Base-by-base conservation (phyloP, 176 grass and related monocot genomes). In the Pontederia crassipes region DNA sequence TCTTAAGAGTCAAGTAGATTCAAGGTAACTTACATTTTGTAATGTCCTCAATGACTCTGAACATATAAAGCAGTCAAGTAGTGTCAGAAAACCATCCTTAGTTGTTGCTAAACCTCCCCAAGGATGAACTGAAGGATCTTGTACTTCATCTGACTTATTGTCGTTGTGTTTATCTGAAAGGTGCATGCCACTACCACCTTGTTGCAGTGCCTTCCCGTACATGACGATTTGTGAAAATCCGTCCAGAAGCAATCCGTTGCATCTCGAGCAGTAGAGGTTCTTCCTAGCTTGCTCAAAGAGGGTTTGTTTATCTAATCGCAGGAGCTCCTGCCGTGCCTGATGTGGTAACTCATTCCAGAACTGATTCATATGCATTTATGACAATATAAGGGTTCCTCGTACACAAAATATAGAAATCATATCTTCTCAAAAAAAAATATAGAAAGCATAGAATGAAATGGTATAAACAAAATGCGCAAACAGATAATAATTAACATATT, bases 181-280 rank as follows among this genome's bases (percentile, higher is more conserved):
- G 15, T 10, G 54, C 20, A 3, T n/a, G 9, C 16, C 16, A 56
- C n/a, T 10, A 18, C 14, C 54, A 6, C 11, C 54, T 18, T 56
- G 54, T 9, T 54, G 14, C 12, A 54, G 2, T 18, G 9, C 54
- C 12, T 18, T 18, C 9, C 54, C 16, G 16, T 15, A 56, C 54
- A 73, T 73, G 49, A 96, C 70, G 55, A 90, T 87, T 69, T 96
- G 91, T 74, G 83, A 72, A 80, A 95, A 95, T 64, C 80, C 82
- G 64, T 95, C 86, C 72, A 95, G 62, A 65, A 95, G 86, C 62
- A 95, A 54, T 11, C 90, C 90, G 69, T 95, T 95, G 75, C 90
- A 95, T 57, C 90, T 83, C 70, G 90, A 95, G 52, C 90, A 95
- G 62, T 95, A 95, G 29, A 89, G 87, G 74, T 89, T 95, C 69